Evolutionary conservation across 306 rosid species (phyloP), one percentile per base, ranked within the genome.

Genomic region (Pueraria montana): DNA sequence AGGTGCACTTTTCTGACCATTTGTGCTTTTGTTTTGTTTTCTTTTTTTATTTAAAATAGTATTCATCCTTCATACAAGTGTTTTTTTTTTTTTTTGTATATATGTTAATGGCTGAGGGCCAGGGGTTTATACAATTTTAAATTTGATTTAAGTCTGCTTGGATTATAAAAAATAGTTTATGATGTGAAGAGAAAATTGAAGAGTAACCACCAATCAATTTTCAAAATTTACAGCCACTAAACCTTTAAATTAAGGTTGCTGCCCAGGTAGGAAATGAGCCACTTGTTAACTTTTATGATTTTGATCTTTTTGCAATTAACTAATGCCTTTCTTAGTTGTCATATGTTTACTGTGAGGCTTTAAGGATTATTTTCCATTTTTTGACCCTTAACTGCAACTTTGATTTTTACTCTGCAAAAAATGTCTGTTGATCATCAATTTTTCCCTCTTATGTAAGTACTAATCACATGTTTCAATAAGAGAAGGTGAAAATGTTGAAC

Each of bases 401-500:
- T 64, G 53, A 18, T 26, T 67, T 84, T 52, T 63, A 62, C 69
- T 38, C n/a, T 77, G 69, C 56, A 65, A 14, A 74, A 36, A 52
- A 64, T 69, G 21, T 27, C 27, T 20, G 48, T 24, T 63, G 26
- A 53, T 61, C 26, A 34, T 55, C 42, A 16, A 10, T 58, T 34
- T 58, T 71, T 6, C 4, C n/a, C 77, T 75, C 14, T 55, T 49
- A 49, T 56, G 53, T 69, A 34, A 48, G 10, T 73, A 67, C 56
- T 84, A 63, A 77, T 76, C 9, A n/a, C 58, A 42, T 85, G 58
- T 84, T 82, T 85, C 70, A 77, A 71, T 58, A 49, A 70, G 77
- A 74, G 84, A 63, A 95, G 99, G 99, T 53, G 99, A 95, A 90
- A 95, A 95, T 82, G 95, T 93, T 71, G 99, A 95, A 83, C 99